Conservation (phyloP, 2,329 filamentous ascomycete genomes). For the Botryotinia convoluta region DNA sequence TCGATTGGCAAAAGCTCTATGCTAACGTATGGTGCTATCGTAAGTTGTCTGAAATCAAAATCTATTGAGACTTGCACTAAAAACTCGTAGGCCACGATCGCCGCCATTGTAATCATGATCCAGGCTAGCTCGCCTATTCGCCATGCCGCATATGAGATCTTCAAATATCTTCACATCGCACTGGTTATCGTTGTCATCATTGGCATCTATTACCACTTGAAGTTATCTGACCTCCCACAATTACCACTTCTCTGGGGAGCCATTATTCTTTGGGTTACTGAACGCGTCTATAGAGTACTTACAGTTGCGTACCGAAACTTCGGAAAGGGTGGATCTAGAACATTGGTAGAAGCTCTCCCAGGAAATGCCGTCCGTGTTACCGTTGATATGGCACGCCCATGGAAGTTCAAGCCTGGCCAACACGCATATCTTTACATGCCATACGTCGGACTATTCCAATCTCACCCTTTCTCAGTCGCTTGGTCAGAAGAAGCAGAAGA, state of each 20-base stretch:
- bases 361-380: constrained; percentile 74
- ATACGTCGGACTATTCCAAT: constrained; percentile 67
- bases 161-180: constrained; percentile 69
- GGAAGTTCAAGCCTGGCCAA: constrained; percentile 71
- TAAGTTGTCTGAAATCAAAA: constrained; percentile 41
- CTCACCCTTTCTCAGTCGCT: constrained; percentile 75
- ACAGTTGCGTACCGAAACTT: constrained; percentile 65
- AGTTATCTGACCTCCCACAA: constrained; percentile 54
- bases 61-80: constrained; percentile 19
- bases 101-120: constrained; percentile 61
- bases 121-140: constrained; percentile 69
- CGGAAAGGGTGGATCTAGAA: constrained; percentile 63
- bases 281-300: constrained; percentile 59
- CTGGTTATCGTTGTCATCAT: constrained; percentile 58
- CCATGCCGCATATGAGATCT: constrained; percentile 77
- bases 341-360: constrained; percentile 71
- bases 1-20: constrained; percentile 43
- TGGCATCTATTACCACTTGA: constrained; percentile 65
- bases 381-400: constrained; percentile 71
- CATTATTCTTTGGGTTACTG: constrained; percentile 64
- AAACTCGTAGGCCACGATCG: constrained; percentile 50
- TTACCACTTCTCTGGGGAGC: constrained; percentile 59
- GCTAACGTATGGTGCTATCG: constrained; percentile 60
- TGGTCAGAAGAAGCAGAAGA: constrained; percentile 68
- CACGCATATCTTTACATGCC: constrained; percentile 81